Evolutionary conservation across 306 rosid species (phyloP).

Genomic region (Boehmeria nivea): DNA sequence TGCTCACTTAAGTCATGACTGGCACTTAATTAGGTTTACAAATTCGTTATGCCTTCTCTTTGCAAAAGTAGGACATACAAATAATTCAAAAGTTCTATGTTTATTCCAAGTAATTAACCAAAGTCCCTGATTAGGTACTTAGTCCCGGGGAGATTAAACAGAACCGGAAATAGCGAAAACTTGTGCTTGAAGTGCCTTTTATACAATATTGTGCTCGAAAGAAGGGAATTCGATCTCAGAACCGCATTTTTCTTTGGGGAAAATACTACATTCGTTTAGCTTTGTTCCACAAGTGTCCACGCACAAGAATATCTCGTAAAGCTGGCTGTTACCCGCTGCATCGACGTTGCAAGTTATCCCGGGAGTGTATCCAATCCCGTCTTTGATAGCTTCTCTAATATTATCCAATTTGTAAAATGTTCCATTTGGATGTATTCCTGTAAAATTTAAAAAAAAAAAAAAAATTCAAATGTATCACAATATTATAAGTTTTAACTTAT

Average conservation of each 20-base stretch:
- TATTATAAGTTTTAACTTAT: too few species aligned
- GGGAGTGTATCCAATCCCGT: conserved; percentile 24
- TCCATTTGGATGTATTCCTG: conserved; percentile 41
- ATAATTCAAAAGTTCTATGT: too few species aligned
- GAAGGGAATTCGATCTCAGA: conserved; percentile 34
- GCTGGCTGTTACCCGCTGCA: conserved; percentile 34
- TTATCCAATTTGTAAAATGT: conserved; percentile 15
- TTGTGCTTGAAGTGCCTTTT: too few species aligned
- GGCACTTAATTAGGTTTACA: too few species aligned
- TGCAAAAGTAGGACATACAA: too few species aligned
- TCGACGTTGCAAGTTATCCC: conserved; percentile 40
- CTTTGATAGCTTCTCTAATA: conserved; percentile 23
- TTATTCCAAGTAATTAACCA: too few species aligned
- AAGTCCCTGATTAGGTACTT: too few species aligned
- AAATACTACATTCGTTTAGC: conserved; percentile 34
- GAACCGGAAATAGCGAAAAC: too few species aligned
- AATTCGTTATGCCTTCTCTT: too few species aligned
- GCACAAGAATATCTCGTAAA: conserved; percentile 36
- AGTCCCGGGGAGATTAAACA: too few species aligned
- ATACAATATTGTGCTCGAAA: conserved; percentile 12
- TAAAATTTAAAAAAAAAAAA: background rate
- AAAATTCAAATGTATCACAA: too few species aligned
- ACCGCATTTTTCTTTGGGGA: conserved; percentile 27
- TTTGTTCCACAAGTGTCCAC: conserved; percentile 38
- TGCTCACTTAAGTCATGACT: too few species aligned